Evolutionary conservation across 2,329 filamentous ascomycete species (phyloP).

Genomic region (Xylariaceae sp.): DNA sequence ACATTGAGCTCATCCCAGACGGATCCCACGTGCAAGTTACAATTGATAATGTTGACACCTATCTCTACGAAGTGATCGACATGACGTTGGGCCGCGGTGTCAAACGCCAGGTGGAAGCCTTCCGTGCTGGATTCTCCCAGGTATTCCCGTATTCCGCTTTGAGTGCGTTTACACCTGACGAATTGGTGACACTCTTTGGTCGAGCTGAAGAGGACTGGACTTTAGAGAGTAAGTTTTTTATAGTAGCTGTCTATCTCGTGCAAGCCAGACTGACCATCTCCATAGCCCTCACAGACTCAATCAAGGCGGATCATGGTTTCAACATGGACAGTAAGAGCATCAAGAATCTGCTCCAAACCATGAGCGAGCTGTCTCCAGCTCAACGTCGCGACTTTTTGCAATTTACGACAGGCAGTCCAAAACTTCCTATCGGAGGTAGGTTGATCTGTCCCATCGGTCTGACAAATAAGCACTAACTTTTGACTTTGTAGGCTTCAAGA

Average conservation of each 20-base stretch:
- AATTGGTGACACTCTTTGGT: constrained; percentile 92
- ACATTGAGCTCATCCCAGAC: constrained; percentile 74
- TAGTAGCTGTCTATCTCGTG: not conserved
- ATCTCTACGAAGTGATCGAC: constrained; percentile 86
- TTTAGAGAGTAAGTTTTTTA: constrained; percentile 73
- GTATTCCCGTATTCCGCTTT: constrained; percentile 94
- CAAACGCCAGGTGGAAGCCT: constrained; percentile 83
- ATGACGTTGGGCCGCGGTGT: constrained; percentile 89
- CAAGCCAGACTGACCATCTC: constrained; percentile 24
- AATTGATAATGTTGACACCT: constrained; percentile 86
- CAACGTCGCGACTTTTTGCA: constrained; percentile 92
- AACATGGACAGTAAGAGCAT: constrained; percentile 98
- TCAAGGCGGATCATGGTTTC: constrained; percentile 97
- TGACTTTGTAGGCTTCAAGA: constrained; percentile 74
- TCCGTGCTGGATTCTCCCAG: constrained; percentile 85
- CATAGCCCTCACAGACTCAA: constrained; percentile 88
- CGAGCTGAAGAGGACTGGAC: constrained; percentile 94
- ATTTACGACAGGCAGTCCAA: constrained; percentile 96
- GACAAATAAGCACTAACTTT: constrained; percentile 28
- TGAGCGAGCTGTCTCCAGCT: constrained; percentile 75
- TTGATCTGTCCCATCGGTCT: constrained; percentile 18
- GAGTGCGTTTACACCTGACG: constrained; percentile 89
- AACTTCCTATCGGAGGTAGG: constrained; percentile 94
- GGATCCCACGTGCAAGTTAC: constrained; percentile 74
- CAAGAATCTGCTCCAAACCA: constrained; percentile 84